Evolutionary conservation across 1,139 yeast species (phyloP).

Genomic region (Candida sanyaensis): DNA sequence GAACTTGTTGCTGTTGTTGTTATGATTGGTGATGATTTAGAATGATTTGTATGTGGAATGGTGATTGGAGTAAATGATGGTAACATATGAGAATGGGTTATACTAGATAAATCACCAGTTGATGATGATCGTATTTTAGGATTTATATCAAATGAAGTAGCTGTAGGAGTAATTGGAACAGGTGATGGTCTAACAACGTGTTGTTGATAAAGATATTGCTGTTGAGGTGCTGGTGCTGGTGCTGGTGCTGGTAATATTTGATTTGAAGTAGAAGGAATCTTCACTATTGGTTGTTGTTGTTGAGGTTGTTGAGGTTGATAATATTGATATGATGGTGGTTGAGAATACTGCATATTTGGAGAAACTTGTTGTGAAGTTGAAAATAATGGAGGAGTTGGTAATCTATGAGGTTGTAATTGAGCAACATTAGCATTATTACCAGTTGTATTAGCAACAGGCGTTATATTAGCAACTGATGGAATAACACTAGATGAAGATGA

Average conservation of each 20-base stretch:
- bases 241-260: neutral
- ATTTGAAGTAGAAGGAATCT: neutral
- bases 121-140: conserved; percentile 13
- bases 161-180: conserved; percentile 10
- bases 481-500: no score
- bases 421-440: conserved; percentile 5
- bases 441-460: conserved; percentile 2
- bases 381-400: conserved; percentile 13
- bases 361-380: conserved; percentile 3
- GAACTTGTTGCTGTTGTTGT: conserved; percentile 2
- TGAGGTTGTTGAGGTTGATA: neutral
- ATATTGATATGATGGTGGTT: conserved; percentile 7
- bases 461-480: neutral
- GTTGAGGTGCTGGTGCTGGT: neutral
- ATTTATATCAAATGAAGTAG: conserved; percentile 9
- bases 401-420: conserved; percentile 8
- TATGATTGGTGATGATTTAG: neutral
- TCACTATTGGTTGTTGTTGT: neutral
- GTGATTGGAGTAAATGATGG: neutral
- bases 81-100: neutral
- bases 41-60: neutral
- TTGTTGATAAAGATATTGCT: conserved; percentile 3
- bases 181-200: conserved; percentile 2
- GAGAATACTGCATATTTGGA: conserved; percentile 1
- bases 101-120: conserved; percentile 9